Evolutionary conservation across 177 flowering plant genomes (phyloP).

Genomic region (Vitis hybrid): DNA sequence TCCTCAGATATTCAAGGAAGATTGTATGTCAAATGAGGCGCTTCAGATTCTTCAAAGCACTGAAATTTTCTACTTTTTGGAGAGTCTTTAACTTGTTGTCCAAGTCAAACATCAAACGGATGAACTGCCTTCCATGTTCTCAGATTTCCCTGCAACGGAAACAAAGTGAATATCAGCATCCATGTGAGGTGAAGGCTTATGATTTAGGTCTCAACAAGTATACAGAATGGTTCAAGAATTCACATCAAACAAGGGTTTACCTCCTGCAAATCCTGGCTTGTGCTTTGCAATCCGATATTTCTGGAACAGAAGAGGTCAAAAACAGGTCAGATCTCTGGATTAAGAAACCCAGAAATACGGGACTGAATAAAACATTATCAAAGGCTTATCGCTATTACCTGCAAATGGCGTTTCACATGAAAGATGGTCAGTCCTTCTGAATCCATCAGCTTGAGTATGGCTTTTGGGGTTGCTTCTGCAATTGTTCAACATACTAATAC

Average conservation of each 20-base stretch:
- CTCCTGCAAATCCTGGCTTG: slow-evolving; percentile 66
- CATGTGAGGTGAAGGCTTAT: no score
- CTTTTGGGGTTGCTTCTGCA: slow-evolving; percentile 92
- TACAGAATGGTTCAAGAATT: background rate
- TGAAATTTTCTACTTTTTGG: no score
- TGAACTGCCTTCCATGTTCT: slow-evolving; percentile 25
- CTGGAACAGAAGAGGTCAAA: slow-evolving; percentile 30
- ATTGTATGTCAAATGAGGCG: no score
- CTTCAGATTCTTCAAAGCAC: no score
- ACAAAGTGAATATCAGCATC: background rate
- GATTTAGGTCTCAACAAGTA: no score
- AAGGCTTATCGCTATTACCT: slow-evolving; percentile 39
- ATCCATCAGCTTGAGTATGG: slow-evolving; percentile 82
- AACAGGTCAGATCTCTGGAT: background rate
- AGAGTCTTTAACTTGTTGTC: no score
- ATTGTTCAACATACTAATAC: background rate
- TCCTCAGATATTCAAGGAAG: no score
- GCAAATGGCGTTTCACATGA: slow-evolving; percentile 94
- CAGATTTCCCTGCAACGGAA: slow-evolving; percentile 49
- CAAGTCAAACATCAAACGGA: no score
- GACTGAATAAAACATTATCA: no score
- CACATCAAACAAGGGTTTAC: slow-evolving; percentile 24
- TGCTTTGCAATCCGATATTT: slow-evolving; percentile 86
- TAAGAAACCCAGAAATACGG: background rate
- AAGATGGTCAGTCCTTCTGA: slow-evolving; percentile 82